Conservation (phyloP, 2,329 filamentous ascomycete genomes). For the Ophiocordyceps australis region DNA sequence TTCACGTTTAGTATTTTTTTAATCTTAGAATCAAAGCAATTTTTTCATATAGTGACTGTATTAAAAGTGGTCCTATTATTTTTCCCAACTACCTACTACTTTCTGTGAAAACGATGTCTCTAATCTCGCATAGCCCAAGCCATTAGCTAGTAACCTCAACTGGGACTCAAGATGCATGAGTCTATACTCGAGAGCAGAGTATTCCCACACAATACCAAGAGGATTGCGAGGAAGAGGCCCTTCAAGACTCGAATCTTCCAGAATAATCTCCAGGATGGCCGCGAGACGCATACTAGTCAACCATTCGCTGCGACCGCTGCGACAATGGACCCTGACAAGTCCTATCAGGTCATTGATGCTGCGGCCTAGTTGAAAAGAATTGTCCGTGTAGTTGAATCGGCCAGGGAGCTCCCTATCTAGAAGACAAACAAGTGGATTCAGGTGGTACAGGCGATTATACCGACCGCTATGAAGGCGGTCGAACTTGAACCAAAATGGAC, state of each 20-base stretch:
- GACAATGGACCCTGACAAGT: background rate
- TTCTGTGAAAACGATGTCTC: too few species aligned
- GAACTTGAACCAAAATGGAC: background rate
- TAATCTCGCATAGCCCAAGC: too few species aligned
- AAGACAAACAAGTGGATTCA: background rate
- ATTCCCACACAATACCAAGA: background rate
- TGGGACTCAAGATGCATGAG: too few species aligned
- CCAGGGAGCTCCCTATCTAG: background rate
- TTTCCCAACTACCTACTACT: too few species aligned
- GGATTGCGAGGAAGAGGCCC: too few species aligned
- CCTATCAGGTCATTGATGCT: background rate
- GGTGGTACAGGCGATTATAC: background rate
- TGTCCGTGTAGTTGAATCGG: background rate
- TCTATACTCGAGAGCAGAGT: background rate
- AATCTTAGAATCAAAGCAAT: too few species aligned
- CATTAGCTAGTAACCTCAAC: too few species aligned
- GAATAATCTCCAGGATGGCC: background rate
- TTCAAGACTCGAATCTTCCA: background rate
- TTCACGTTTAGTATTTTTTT: too few species aligned
- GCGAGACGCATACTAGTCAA: background rate
- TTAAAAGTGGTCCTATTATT: too few species aligned
- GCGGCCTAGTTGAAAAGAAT: background rate
- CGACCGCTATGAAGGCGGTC: background rate
- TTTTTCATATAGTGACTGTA: too few species aligned
- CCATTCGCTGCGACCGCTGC: background rate